Conservation (phyloP, 352 stramenopile genomes). For the Blastocystis sp. region DNA sequence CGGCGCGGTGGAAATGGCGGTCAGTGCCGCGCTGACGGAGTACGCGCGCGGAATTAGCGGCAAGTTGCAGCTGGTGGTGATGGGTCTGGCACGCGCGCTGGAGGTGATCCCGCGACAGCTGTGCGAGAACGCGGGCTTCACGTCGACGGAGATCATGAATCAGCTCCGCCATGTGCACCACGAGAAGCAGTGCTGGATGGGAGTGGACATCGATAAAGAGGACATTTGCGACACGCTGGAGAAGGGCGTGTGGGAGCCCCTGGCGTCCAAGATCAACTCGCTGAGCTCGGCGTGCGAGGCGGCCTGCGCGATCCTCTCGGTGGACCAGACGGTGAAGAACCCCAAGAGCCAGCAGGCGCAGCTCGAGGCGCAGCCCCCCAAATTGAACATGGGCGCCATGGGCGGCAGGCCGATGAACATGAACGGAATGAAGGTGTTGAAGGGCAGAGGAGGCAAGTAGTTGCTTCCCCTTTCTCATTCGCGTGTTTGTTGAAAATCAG, state of each 20-base stretch:
- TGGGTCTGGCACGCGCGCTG: constrained; percentile 90
- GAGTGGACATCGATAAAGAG: constrained; percentile 93
- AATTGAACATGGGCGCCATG: background rate
- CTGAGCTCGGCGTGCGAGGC: constrained; percentile 91
- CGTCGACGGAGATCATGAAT: constrained; percentile 95
- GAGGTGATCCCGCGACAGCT: constrained; percentile 96
- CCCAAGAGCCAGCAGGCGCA: constrained; percentile 89
- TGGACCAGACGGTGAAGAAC: constrained; percentile 98
- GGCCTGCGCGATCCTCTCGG: constrained; percentile 93
- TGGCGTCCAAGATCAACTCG: constrained; percentile 97
- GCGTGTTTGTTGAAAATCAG: constrained; percentile 6
- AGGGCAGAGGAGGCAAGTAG: constrained; percentile 57
- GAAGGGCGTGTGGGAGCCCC: constrained; percentile 94
- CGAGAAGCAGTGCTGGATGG: constrained; percentile 88
- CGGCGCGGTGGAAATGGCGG: constrained; percentile 84
- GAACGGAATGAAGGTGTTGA: constrained; percentile 60
- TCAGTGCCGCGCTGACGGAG: constrained; percentile 59
- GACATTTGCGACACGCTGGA: constrained; percentile 94
- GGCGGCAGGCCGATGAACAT: constrained; percentile 50
- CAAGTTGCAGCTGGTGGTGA: constrained; percentile 93
- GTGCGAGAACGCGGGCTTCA: constrained; percentile 95
- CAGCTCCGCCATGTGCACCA: constrained; percentile 91
- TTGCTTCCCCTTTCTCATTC: background rate
- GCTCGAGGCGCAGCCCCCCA: constrained; percentile 31
- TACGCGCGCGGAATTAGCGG: constrained; percentile 83